Base-by-base conservation (phyloP, 2,329 filamentous ascomycete genomes). In the Fusarium verrucosum region DNA sequence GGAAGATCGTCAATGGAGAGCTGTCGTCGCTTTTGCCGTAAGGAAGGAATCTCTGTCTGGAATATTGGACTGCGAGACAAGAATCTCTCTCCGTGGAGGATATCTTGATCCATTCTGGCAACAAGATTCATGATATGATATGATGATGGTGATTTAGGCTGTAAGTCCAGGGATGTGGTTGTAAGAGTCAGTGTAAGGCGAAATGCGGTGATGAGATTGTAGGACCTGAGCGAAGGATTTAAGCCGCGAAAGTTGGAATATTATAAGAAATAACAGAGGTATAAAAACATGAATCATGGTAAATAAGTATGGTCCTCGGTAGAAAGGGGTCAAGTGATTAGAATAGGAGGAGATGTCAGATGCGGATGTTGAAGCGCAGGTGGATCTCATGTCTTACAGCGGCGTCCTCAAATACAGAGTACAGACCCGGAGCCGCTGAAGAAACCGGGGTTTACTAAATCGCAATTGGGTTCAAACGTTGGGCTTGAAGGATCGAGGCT, bases 331-430 rank as follows among this genome's bases (percentile, higher is more conserved):
- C 16, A 28, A 57, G 26, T 17, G 46, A 37, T 17, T 42, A 42
- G 32, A 49, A 50, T 52, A 65, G 55, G 53, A 61, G 55, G 52
- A 10, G 10, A 9, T 50, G 35, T 32, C 14, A 25, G 30, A 54
- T 32, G 28, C 36, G 38, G 25, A 46, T 47, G 38, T 43, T 28
- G 35, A 53, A 57, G 50, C 36, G 37, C 33, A 51, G 49, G 64
- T 62, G 64, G 47, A 67, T 68, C 44, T 55, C 60, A 44, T 45
- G 56, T 68, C 50, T 66, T 67, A 68, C 62, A 64, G 68, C 68
- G 42, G 49, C 51, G 60, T n/a, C 37, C 45, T 68, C 35, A 43
- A 35, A 41, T 26, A 41, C 19, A 20, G 26, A 35, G 28, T 47
- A 65, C 44, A 57, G 50, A 37, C 57, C 60, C 51, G 20, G 25